Percentiles rank a stretch among this genome's conserved stretches.
phyloP scores from a whole-genome alignment of 2,329 filamentous ascomycete species.

The Blumeriella jaapii region DNA sequence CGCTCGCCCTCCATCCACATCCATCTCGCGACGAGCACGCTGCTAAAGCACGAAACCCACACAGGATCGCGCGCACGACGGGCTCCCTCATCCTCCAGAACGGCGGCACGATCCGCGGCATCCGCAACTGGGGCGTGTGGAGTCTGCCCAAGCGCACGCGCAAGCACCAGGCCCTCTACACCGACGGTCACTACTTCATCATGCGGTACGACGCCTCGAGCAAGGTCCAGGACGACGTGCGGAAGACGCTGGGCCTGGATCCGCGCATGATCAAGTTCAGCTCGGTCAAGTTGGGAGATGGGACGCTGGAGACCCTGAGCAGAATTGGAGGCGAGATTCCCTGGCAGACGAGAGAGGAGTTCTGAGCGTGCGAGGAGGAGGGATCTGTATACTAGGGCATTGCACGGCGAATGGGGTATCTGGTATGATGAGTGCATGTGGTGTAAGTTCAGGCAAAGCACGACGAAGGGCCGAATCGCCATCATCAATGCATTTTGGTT shows the following conservation, averaged over 20 bases:
- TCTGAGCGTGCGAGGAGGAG: conserved; percentile 6
- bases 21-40: too few relatives aligned
- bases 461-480: conserved; percentile 6
- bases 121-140: conserved; percentile 93
- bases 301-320: conserved; percentile 38
- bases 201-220: conserved; percentile 85
- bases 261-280: conserved; percentile 81
- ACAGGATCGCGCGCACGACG: conserved; percentile 79
- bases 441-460: background rate
- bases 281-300: conserved; percentile 73
- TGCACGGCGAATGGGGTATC: conserved; percentile 14
- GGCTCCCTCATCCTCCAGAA: conserved; percentile 72
- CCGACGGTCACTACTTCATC: conserved; percentile 88
- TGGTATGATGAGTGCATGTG: conserved; percentile 2
- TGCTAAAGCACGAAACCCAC: too few relatives aligned
- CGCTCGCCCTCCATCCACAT: too few relatives aligned
- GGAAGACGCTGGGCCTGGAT: conserved; percentile 68
- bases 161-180: conserved; percentile 74
- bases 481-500: conserved; percentile 1
- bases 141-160: conserved; percentile 68
- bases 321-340: conserved; percentile 24
- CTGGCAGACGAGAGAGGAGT: conserved; percentile 21
- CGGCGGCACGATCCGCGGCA: conserved; percentile 81
- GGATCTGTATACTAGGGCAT: conserved; percentile 17
- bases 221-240: conserved; percentile 61